A percentile compares a stretch with the other conserved stretches of the same genome.
Conservation (phyloP, 805 yeast genomes). For the Kluyveromyces lactis region DNA sequence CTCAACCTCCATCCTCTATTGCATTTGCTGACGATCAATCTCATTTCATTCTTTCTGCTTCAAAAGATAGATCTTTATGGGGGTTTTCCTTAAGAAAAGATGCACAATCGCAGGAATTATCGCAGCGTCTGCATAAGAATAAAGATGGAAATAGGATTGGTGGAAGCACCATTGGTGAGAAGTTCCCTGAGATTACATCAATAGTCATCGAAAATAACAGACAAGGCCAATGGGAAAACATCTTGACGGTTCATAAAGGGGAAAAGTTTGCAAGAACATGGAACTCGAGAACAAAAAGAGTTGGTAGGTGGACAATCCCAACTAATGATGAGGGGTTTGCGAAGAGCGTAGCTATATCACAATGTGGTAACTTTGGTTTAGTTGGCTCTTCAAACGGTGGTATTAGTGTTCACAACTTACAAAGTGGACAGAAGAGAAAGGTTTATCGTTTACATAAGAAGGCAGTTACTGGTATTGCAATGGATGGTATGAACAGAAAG, state of each 20-base stretch:
- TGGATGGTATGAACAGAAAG: constrained; percentile 84
- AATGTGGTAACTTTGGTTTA: constrained; percentile 91
- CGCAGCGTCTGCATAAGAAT: constrained; percentile 56
- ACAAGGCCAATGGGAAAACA: constrained; percentile 89
- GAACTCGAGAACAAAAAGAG: constrained; percentile 70
- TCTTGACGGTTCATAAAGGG: constrained; percentile 80
- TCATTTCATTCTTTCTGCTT: constrained; percentile 79
- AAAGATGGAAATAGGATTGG: constrained; percentile 42
- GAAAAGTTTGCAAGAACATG: constrained; percentile 84
- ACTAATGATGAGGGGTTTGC: constrained; percentile 76
- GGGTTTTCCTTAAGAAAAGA: constrained; percentile 87
- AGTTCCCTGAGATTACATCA: constrained; percentile 66
- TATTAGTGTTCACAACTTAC: constrained; percentile 79
- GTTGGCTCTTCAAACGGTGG: constrained; percentile 86
- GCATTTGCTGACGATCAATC: constrained; percentile 72
- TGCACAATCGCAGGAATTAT: constrained; percentile 90
- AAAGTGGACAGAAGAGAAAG: constrained; percentile 78
- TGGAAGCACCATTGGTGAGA: constrained; percentile 55
- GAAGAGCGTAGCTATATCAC: constrained; percentile 70
- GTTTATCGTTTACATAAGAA: constrained; percentile 62
- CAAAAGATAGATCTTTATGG: constrained; percentile 85
- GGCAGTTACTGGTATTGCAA: constrained; percentile 78
- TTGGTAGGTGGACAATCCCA: constrained; percentile 62
- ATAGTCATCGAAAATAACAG: constrained; percentile 68
- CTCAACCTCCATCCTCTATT: constrained; percentile 75